Percentiles rank a stretch among this genome's conserved stretches.
These are phyloP conservation scores for Tuber magnatum DNA, from an alignment of 495 filamentous ascomycete genomes.

Conservation along the genomic window DNA sequence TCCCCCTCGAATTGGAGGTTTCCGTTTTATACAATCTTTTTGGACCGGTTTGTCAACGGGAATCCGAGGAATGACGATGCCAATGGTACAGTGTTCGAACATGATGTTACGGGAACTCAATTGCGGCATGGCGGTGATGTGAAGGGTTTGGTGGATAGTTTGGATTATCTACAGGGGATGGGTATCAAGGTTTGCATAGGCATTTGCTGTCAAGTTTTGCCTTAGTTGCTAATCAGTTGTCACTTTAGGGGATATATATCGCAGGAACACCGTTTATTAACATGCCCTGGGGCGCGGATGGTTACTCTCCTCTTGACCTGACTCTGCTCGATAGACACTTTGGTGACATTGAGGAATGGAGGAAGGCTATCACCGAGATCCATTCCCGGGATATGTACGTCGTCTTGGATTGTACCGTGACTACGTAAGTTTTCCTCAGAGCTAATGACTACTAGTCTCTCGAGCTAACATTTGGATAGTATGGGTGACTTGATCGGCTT, in stretches of 20 bases:
- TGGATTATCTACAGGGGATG: constrained; percentile 70
- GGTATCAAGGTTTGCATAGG: constrained; percentile 55
- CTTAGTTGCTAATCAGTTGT: constrained; percentile 17
- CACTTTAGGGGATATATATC: constrained; percentile 57
- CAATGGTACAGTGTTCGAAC: constrained; percentile 63
- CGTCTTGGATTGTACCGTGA: constrained; percentile 63
- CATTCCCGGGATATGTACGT: constrained; percentile 64
- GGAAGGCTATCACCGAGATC: constrained; percentile 57
- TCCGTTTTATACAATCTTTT: constrained; percentile 63
- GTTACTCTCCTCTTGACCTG: constrained; percentile 60
- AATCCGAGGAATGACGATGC: constrained; percentile 65
- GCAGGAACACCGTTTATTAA: constrained; percentile 65
- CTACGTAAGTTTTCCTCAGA: constrained; percentile 49
- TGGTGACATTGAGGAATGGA: constrained; percentile 59
- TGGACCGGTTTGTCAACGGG: constrained; percentile 66
- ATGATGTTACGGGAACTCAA: constrained; percentile 61
- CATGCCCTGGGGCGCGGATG: constrained; percentile 61
- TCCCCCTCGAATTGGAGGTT: constrained; percentile 65
- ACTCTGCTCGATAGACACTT: constrained; percentile 65
- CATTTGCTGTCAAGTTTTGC: not conserved
- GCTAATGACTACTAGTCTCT: constrained; percentile 1
- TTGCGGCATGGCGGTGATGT: constrained; percentile 70
- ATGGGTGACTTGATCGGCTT: constrained; percentile 66
- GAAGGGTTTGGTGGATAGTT: constrained; percentile 55
- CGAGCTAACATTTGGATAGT: constrained; percentile 29